Evolutionary conservation across 352 stramenopile species (phyloP), one percentile per base, ranked within the genome.

Genomic region (Pythium utonaiense): DNA sequence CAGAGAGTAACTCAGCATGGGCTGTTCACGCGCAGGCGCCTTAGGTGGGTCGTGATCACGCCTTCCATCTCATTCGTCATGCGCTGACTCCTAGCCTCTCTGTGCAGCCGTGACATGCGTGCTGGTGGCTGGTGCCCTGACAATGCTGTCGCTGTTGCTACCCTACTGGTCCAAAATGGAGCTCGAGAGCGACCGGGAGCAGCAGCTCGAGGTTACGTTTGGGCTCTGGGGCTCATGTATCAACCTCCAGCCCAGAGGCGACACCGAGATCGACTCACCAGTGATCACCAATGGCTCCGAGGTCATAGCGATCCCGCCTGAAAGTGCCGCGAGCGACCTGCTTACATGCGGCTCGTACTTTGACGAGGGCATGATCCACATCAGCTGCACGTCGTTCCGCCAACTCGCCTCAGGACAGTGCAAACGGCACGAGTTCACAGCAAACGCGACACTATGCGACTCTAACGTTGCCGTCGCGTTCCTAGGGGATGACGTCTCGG

Each of bases 191-290:
- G 21, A 28, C 6, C 44, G 31, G 6, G n/a, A 53, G 13, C 57
- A 65, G 2, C 62, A 67, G 38, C 30, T 82, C 12, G 74, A 88
- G 59, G 53, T 88, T 40, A 70, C 60, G 3, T 73, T 83, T 42
- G 76, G 78, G 0, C 62, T 86, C 10, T 88, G 78, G 78, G 78
- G 74, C 3, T 74, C 76, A 1, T 88, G 76, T 19, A 56, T 86
- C 24, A 81, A 74, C 57, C 53, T 78, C 10, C 66, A 81, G 65
- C 69, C 70, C 17, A 62, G 40, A 25, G 62, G 61, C 7, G 54
- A 53, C 0, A 48, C 24, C 5, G 52, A 28, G 17, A 40, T 50
- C 19, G 49, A 62, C 13, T 53, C 64, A 3, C 59, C 59, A 2
- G 59, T 67, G 25, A 36, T 70, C 25, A 65, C 41, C 14, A 70